Conservation (phyloP, 106 monocot genomes). For the Iris macrosiphon region DNA sequence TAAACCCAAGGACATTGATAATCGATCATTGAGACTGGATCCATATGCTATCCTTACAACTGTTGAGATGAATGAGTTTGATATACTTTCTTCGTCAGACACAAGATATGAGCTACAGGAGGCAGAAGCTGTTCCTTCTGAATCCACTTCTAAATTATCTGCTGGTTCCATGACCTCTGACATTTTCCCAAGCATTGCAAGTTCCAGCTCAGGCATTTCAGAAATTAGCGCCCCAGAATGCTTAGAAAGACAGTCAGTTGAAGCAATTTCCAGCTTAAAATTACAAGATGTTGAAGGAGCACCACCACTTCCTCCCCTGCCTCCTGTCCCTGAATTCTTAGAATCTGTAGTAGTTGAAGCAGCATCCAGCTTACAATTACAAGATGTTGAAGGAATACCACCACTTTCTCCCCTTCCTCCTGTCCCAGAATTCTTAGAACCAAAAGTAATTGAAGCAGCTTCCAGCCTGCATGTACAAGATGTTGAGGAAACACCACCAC, state of each 20-base stretch:
- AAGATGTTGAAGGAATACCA: constrained; percentile 37
- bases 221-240: neutral
- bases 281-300: constrained; percentile 31
- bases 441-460: neutral
- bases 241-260: neutral
- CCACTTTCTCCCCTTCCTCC: constrained; percentile 80
- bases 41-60: neutral
- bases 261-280: too few relatives aligned
- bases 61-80: constrained; percentile 4
- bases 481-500: constrained; percentile 55
- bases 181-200: neutral
- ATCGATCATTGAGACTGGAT: constrained; percentile 9
- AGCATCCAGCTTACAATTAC: too few relatives aligned
- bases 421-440: constrained; percentile 15
- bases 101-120: neutral
- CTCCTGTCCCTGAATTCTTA: constrained; percentile 35
- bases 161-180: constrained; percentile 6
- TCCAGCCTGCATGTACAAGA: constrained; percentile 11
- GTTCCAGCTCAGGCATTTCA: neutral
- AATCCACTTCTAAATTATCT: constrained; percentile 8
- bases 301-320: constrained; percentile 73
- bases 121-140: constrained; percentile 4
- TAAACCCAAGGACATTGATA: neutral
- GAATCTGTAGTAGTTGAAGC: neutral
- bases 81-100: constrained; percentile 9